Evolutionary conservation across 2,329 filamentous ascomycete species (phyloP).

Genomic region (Trichoderma koningii): DNA sequence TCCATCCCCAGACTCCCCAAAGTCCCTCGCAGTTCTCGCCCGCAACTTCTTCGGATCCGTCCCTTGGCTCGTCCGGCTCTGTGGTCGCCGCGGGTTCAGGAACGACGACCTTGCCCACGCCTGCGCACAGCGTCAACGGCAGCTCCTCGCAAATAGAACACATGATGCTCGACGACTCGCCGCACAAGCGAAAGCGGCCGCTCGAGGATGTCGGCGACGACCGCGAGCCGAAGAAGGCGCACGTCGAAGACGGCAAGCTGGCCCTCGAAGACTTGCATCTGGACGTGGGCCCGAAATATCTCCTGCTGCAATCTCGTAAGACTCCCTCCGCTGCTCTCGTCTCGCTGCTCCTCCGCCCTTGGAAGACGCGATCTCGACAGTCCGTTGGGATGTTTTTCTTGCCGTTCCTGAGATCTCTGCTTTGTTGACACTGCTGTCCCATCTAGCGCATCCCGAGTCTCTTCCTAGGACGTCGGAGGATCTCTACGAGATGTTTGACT

Average conservation of each 20-base stretch:
- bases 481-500: slow-evolving; percentile 60
- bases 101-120: slow-evolving; percentile 59
- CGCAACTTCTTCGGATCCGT: slow-evolving; percentile 54
- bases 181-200: slow-evolving; percentile 64
- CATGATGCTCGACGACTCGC: slow-evolving; percentile 54
- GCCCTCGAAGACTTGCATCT: slow-evolving; percentile 66
- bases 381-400: slow-evolving; percentile 34
- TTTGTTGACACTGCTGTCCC: slow-evolving; percentile 49
- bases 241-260: slow-evolving; percentile 61
- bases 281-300: slow-evolving; percentile 68
- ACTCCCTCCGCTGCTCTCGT: slow-evolving; percentile 50
- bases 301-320: slow-evolving; percentile 69
- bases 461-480: slow-evolving; percentile 56
- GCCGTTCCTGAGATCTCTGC: slow-evolving; percentile 34
- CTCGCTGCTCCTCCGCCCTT: slow-evolving; percentile 32
- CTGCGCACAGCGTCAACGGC: slow-evolving; percentile 64
- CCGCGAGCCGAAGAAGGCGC: slow-evolving; percentile 62
- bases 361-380: slow-evolving; percentile 34
- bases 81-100: slow-evolving; percentile 48
- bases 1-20: slow-evolving; percentile 68
- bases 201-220: slow-evolving; percentile 58
- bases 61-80: slow-evolving; percentile 54
- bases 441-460: slow-evolving; percentile 52
- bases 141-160: slow-evolving; percentile 50
- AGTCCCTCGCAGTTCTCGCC: slow-evolving; percentile 65